Evolutionary conservation across 1,139 yeast genomes (phyloP).

Genomic region (Pichia sp.): DNA sequence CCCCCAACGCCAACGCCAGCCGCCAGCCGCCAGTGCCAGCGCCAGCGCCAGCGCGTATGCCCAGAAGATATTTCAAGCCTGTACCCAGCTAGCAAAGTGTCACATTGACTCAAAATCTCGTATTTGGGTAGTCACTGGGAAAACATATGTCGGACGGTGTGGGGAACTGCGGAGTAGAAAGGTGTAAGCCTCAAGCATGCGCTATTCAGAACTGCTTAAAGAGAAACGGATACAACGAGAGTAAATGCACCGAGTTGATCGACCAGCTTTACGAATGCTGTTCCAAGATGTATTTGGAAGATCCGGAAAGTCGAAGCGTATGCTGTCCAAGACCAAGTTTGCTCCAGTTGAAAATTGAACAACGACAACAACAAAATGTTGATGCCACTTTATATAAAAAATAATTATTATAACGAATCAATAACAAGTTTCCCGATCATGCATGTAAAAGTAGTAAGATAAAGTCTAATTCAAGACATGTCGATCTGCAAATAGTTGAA

Average conservation of each 20-base stretch:
- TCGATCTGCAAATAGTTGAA: too few species aligned
- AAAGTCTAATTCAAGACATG: too few species aligned
- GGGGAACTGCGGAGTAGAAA: constrained; percentile 25
- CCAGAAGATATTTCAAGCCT: too few species aligned
- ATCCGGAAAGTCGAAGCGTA: constrained; percentile 32
- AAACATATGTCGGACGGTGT: background rate
- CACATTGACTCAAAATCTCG: too few species aligned
- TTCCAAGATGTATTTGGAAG: constrained; percentile 41
- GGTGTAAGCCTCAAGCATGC: constrained; percentile 65
- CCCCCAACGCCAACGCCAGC: too few species aligned
- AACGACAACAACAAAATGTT: constrained; percentile 40
- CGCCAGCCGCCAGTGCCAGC: too few species aligned
- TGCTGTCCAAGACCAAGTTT: constrained; percentile 60
- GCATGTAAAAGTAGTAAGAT: too few species aligned
- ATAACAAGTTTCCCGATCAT: too few species aligned
- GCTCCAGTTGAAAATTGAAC: constrained; percentile 49
- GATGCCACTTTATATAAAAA: constrained; percentile 40
- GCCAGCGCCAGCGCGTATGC: too few species aligned
- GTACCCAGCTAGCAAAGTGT: too few species aligned
- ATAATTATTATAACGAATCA: background rate
- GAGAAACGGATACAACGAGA: constrained; percentile 47
- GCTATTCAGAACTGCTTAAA: constrained; percentile 56
- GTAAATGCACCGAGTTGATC: constrained; percentile 51
- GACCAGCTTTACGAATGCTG: constrained; percentile 59
- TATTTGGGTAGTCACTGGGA: too few species aligned